Evolutionary conservation across 2,329 filamentous ascomycete species (phyloP).

Genomic region (Lecanicillium sp.): DNA sequence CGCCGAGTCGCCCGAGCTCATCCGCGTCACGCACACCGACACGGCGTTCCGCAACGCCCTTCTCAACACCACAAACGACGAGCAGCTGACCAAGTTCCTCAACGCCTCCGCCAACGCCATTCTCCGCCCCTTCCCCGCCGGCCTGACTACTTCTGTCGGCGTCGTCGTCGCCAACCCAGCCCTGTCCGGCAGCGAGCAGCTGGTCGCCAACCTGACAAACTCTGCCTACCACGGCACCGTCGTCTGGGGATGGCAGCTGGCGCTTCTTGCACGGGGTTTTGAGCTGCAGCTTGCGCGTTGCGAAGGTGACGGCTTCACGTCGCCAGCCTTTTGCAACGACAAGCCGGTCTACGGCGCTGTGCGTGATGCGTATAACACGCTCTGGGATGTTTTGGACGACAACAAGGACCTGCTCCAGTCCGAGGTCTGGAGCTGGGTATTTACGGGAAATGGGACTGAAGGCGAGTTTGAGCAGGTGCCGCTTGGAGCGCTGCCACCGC

Average conservation of each 20-base stretch:
- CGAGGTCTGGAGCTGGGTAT: slow-evolving; percentile 59
- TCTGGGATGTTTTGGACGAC: slow-evolving; percentile 54
- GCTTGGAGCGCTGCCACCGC: slow-evolving; percentile 41
- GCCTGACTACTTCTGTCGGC: slow-evolving; percentile 47
- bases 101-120: slow-evolving; percentile 51
- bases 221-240: slow-evolving; percentile 55
- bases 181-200: slow-evolving; percentile 37
- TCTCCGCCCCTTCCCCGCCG: slow-evolving; percentile 48
- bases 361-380: slow-evolving; percentile 44
- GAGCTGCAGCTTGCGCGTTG: slow-evolving; percentile 50
- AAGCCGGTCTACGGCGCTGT: slow-evolving; percentile 29
- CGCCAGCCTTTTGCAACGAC: slow-evolving; percentile 44
- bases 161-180: slow-evolving; percentile 56
- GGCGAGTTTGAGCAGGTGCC: slow-evolving; percentile 37
- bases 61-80: slow-evolving; percentile 50
- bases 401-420: slow-evolving; percentile 42
- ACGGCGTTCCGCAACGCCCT: slow-evolving; percentile 57
- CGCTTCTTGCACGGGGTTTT: slow-evolving; percentile 56
- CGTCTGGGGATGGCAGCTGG: slow-evolving; percentile 57
- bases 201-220: slow-evolving; percentile 46
- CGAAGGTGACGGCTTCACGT: slow-evolving; percentile 10
- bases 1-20: slow-evolving; percentile 36
- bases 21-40: slow-evolving; percentile 56
- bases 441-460: slow-evolving; percentile 25
- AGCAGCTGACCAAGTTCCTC: slow-evolving; percentile 48